Evolutionary conservation across 805 yeast species (phyloP).

Genomic region (Saccharomycopsis javanensis): DNA sequence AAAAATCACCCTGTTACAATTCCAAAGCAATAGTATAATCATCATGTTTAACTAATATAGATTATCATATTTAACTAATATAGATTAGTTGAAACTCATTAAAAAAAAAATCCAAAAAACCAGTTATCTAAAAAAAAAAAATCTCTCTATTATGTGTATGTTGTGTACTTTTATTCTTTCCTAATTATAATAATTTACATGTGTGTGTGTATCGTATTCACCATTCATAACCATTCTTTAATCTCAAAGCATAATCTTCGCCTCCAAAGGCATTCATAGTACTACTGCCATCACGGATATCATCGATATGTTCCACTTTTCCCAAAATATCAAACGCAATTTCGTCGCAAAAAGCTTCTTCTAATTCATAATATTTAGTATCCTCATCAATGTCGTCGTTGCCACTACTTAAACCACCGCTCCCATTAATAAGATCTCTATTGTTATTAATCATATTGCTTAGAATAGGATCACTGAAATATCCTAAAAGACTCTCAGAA

Average conservation of each 20-base stretch:
- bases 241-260: background rate
- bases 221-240: background rate
- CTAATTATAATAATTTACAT: background rate
- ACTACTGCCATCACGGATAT: background rate
- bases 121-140: background rate
- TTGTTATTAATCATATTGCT: conserved; percentile 4
- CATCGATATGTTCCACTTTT: conserved; percentile 6
- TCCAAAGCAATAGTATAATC: too few species aligned
- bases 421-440: conserved; percentile 6
- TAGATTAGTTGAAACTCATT: too few species aligned
- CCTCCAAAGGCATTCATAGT: background rate
- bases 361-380: conserved; percentile 1
- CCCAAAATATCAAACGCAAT: conserved; percentile 14
- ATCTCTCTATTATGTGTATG: background rate
- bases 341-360: conserved; percentile 14
- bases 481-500: background rate
- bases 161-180: background rate
- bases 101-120: too few species aligned
- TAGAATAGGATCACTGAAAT: conserved; percentile 10
- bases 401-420: background rate
- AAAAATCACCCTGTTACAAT: too few species aligned
- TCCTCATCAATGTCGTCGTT: background rate
- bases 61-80: too few species aligned
- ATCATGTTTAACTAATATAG: too few species aligned
- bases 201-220: background rate